Evolutionary conservation across 2,329 filamentous ascomycete species (phyloP), one percentile per base, ranked within the genome.

Genomic region (Trichoderma brevicompactum): DNA sequence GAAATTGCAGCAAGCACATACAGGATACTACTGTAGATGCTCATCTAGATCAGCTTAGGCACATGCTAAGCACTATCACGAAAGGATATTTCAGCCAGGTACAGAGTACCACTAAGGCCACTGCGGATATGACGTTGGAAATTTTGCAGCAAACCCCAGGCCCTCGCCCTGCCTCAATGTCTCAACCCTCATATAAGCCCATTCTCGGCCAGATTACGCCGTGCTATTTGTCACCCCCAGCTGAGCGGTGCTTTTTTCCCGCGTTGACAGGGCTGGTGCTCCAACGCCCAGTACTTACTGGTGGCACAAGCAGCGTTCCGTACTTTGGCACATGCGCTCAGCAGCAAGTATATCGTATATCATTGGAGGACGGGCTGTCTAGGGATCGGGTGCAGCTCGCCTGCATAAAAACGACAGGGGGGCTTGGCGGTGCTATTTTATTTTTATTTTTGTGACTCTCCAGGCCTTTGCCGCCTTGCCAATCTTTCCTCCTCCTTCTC

Each of bases 321-420:
- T 28, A 28, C 23, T 28, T n/a, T 38, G 15, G n/a, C 17, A 10
- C 52, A 55, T 55, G 38, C 34, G 23, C 19, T 41, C 40, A 28
- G 40, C 36, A 38, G 23, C 36, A 38, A 36, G 54, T 46, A 28
- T 56, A 41, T 43, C 40, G 19, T 10, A 9, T 40, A 32, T 34
- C 46, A 60, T 60, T 65, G 63, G 38, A 48, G 23, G 38, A 38
- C n/a, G 19, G 13, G 34, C 44, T 40, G 48, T 10, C 19, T 41
- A 54, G 19, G 43, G 49, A 41, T 56, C 23, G 38, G 53, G 32
- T 50, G 64, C 64, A 62, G 36, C 43, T 56, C 36, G 56, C 64
- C 64, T 65, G 56, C 64, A 55, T 43, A 34, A n/a, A 19, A 19
- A 46, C n/a, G 43, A 28, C 48, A 55, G 56, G 56, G 53, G 50